phyloP scores from a whole-genome alignment of 2,329 filamentous ascomycete genomes.

The Penicillium sp. region DNA sequence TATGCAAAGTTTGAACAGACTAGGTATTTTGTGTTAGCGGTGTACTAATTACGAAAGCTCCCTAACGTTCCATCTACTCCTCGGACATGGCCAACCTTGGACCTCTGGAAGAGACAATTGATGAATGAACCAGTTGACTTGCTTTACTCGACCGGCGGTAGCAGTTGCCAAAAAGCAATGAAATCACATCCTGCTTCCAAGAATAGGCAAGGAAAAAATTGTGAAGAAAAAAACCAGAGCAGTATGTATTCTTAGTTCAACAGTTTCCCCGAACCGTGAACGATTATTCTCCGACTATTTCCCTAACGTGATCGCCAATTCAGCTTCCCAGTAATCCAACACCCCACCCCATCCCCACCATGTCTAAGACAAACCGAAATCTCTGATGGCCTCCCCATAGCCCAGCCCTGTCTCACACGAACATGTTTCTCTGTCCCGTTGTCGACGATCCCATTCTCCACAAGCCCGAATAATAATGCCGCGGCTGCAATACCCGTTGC shows the following conservation, averaged over 20 bases:
- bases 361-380: constrained; percentile 4
- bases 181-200: neutral
- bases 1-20: too few species aligned
- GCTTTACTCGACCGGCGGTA: too few species aligned
- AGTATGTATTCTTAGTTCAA: neutral
- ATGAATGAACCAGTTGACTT: too few species aligned
- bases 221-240: neutral
- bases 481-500: constrained; percentile 13
- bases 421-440: neutral
- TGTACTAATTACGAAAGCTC: too few species aligned
- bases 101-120: too few species aligned
- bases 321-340: constrained; percentile 12
- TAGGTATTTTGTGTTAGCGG: too few species aligned
- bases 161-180: neutral
- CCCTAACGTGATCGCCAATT: neutral
- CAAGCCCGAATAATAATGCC: constrained; percentile 8
- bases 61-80: too few species aligned
- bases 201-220: neutral
- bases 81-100: too few species aligned
- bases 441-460: neutral
- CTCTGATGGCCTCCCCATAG: constrained; percentile 2
- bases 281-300: neutral
- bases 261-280: neutral
- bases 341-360: constrained; percentile 2
- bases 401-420: constrained; percentile 5